Evolutionary conservation across 305 asterid genomes (phyloP), one percentile per base, ranked within the genome.

Genomic region (Nicotiana rustica): DNA sequence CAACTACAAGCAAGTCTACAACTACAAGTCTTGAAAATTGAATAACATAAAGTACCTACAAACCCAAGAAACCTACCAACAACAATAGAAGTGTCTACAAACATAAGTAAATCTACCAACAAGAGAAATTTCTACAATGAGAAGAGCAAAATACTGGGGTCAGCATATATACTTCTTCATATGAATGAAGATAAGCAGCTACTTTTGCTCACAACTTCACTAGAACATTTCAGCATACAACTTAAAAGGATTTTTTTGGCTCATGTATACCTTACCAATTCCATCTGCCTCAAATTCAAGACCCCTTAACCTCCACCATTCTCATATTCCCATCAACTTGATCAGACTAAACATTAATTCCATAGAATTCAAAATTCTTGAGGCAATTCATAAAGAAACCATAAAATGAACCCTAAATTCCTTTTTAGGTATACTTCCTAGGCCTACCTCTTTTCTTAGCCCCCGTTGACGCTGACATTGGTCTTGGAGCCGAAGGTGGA

Each of bases 371-470:
- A 62, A 78, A 60, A 44, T 38, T 29, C 82, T 15, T 38, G 57
- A 69, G 77, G 31, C 33, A 69, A 38, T 38, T 41, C 56, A 36
- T 52, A 4, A 1, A 17, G 47, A 76, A 55, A 76, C 80, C 80
- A 76, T 31, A 61, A 73, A 64, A 79, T 66, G 7, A 62, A 79
- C 19, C 82, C 75, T 62, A 21, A 21, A 33, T 67, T 25, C 73
- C 59, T 76, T 68, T 55, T 62, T 55, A 59, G 17, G 31, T 57
- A 75, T 83, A 79, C 80, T 88, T 88, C 85, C 82, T 82, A 12
- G 90, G 90, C 85, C 90, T 85, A 65, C 89, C 90, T 75, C 89
- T 85, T 81, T 84, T 84, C 86, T 41, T 84, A 36, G 88, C 35
- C 1, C 85, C 88, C n/a, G 78, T 60, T 0, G 83, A 55, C 3